Percentiles rank a stretch among this genome's conserved stretches.
Evolutionary conservation across 163 green algal species (phyloP).

Genomic region (Scenedesmus sp.): DNA sequence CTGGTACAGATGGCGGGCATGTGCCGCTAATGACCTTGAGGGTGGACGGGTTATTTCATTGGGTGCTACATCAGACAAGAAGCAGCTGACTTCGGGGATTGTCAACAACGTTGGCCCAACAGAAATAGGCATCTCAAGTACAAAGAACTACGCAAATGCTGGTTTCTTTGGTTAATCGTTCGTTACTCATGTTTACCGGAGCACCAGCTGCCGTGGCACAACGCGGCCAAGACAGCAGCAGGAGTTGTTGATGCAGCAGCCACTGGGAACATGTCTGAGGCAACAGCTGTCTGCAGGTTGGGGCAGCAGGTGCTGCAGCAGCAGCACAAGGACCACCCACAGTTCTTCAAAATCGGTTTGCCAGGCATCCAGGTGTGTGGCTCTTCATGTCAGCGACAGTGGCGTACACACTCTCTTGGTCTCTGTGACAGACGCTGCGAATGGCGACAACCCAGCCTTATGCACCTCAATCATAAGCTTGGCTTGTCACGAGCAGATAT

Average conservation of each 20-base stretch:
- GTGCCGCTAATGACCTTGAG: background rate
- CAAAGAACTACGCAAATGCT: background rate
- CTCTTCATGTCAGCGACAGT: background rate
- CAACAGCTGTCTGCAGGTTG: constrained; percentile 13
- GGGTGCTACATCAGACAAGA: background rate
- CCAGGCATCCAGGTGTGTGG: constrained; percentile 39
- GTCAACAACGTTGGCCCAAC: background rate
- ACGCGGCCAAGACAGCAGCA: background rate
- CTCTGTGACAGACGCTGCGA: background rate
- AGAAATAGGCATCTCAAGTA: background rate
- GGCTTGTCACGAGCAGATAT: background rate
- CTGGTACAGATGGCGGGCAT: background rate
- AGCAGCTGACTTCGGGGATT: background rate
- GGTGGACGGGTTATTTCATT: background rate
- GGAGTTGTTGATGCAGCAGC: constrained; percentile 1
- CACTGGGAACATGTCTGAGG: constrained; percentile 17
- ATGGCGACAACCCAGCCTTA: background rate
- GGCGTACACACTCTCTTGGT: too few relatives aligned
- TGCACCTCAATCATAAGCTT: background rate
- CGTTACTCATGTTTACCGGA: background rate
- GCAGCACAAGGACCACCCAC: constrained; percentile 22
- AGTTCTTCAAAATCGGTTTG: background rate
- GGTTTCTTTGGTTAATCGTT: background rate
- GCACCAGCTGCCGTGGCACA: background rate
- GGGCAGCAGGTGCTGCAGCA: background rate